phyloP scores from a whole-genome alignment of 306 rosid genomes.

The Gastrolobium bilobum region DNA sequence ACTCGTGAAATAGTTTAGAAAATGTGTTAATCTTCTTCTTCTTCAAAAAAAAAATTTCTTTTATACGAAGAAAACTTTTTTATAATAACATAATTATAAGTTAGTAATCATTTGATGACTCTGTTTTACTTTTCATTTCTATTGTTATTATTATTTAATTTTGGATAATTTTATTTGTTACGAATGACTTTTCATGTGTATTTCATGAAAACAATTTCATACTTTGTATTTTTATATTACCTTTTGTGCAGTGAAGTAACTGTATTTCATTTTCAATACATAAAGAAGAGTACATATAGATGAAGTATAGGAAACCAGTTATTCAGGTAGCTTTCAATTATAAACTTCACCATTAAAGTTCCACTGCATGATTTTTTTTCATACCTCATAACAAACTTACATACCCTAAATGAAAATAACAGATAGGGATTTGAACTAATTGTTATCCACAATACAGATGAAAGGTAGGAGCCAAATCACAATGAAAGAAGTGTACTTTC shows the following conservation, averaged over 20 bases:
- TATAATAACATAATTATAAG: background rate
- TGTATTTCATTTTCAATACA: background rate
- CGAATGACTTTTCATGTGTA: background rate
- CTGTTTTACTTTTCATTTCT: background rate
- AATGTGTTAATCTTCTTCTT: background rate
- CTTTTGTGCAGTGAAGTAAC: background rate
- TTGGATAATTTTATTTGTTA: background rate
- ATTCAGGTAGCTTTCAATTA: background rate
- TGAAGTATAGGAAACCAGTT: background rate
- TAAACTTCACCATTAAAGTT: constrained; percentile 2
- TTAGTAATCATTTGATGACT: background rate
- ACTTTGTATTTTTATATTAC: background rate
- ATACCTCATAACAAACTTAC: background rate
- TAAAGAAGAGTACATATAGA: background rate
- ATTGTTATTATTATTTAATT: background rate
- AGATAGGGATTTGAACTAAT: constrained; percentile 19
- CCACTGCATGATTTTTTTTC: background rate
- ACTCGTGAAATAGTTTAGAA: background rate
- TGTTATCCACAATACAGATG: constrained; percentile 11
- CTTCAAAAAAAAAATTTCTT: too few relatives aligned
- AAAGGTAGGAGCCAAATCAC: constrained; percentile 44
- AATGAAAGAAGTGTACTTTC: constrained; percentile 20
- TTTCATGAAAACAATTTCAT: background rate
- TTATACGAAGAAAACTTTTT: too few relatives aligned
- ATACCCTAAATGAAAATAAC: constrained; percentile 30